These are phyloP conservation scores for Fraxinus baroniana DNA, from an alignment of 305 asterid genomes.

Conservation along the genomic window DNA sequence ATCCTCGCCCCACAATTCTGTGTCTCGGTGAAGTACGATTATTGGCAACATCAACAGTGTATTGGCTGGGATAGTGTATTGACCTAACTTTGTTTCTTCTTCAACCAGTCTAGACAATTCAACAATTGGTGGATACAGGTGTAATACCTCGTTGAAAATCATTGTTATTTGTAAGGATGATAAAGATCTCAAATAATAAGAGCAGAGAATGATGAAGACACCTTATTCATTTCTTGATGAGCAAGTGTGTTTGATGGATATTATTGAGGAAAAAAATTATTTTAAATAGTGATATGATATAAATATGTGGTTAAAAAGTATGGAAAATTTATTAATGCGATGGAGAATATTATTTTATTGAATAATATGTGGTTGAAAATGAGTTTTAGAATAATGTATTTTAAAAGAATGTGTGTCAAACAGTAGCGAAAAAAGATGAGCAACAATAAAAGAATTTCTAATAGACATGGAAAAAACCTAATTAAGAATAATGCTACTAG, in stretches of 20 bases:
- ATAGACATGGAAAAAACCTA: no score
- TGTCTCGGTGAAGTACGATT: constrained; percentile 29
- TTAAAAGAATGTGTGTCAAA: no score
- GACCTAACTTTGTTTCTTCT: constrained; percentile 26
- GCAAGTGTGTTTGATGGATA: no score
- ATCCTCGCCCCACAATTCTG: constrained; percentile 41
- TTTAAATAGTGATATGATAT: no score
- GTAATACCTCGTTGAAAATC: constrained; percentile 27
- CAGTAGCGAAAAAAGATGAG: not conserved
- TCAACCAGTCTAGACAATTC: constrained; percentile 23
- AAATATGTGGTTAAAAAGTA: no score
- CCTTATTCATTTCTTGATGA: not conserved
- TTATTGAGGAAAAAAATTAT: no score
- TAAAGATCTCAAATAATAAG: not conserved
- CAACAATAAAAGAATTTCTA: no score
- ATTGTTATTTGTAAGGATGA: constrained; percentile 16
- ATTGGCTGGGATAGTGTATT: constrained; percentile 22
- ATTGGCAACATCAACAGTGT: constrained; percentile 22
- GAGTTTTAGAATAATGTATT: no score
- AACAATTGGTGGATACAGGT: constrained; percentile 28
- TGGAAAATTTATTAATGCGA: no score
- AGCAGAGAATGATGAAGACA: not conserved
- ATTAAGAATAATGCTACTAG: no score
- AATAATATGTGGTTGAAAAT: no score
- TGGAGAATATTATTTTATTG: no score